Conservation (phyloP, 768 basidiomycete genomes). For the Amanita fuliginea region DNA sequence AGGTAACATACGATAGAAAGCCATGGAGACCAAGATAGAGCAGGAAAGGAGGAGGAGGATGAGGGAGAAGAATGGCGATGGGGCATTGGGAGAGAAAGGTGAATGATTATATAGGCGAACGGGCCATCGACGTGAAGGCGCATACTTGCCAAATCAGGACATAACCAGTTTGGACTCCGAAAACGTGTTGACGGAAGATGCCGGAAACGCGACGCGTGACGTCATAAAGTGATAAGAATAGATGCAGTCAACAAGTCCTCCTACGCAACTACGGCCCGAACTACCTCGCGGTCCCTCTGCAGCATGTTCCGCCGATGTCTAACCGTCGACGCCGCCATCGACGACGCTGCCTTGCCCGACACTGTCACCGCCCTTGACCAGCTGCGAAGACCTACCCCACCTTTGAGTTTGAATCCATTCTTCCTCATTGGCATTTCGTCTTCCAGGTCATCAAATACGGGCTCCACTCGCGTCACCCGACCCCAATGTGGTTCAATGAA, state of each 20-base stretch:
- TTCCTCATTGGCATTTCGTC: background rate
- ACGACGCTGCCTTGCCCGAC: background rate
- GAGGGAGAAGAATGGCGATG: background rate
- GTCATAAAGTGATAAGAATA: background rate
- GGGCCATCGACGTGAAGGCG: background rate
- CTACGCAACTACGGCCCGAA: slow-evolving; percentile 1
- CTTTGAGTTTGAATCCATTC: background rate
- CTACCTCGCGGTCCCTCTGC: background rate
- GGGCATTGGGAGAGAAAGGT: background rate
- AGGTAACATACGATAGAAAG: background rate
- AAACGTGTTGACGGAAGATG: slow-evolving; percentile 4
- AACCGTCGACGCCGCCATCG: background rate
- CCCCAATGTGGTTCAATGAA: background rate
- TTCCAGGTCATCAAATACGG: background rate
- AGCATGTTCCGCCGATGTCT: background rate
- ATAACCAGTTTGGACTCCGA: background rate
- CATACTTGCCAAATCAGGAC: background rate
- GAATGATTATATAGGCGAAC: background rate
- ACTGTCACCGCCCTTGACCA: background rate
- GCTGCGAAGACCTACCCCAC: background rate
- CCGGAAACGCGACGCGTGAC: slow-evolving; percentile 1
- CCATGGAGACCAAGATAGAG: background rate
- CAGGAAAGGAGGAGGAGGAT: too few species aligned
- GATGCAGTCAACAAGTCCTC: background rate
- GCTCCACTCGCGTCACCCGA: background rate